These are phyloP conservation scores for Umbellularia californica DNA, from an alignment of 164 flowering plant genomes.

Conservation along the genomic window DNA sequence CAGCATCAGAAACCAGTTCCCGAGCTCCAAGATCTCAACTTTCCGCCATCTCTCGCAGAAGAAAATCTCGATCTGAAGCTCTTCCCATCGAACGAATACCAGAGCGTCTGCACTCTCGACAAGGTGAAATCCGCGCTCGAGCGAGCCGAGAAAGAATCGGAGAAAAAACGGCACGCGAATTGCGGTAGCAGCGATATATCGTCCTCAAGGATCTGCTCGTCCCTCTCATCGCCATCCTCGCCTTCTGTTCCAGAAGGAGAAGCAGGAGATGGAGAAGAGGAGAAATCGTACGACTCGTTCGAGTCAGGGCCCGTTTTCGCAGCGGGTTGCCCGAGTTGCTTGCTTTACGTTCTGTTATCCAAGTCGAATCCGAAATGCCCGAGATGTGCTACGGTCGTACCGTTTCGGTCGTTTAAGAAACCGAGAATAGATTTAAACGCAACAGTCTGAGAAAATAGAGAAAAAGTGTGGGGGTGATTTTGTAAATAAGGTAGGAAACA, in stretches of 20 bases:
- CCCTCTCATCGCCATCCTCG: constrained; percentile 15
- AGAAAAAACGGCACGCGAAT: constrained; percentile 27
- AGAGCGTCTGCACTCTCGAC: constrained; percentile 85
- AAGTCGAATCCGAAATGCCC: constrained; percentile 68
- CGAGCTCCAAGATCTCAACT: constrained; percentile 48
- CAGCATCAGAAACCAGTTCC: constrained; percentile 13
- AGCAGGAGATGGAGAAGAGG: constrained; percentile 10
- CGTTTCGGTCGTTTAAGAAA: constrained; percentile 47
- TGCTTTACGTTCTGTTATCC: constrained; percentile 64
- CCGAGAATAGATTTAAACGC: constrained; percentile 66
- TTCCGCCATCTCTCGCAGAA: constrained; percentile 20
- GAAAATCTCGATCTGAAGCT: constrained; percentile 54
- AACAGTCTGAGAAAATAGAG: background rate
- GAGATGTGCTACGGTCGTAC: constrained; percentile 49
- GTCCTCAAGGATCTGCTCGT: constrained; percentile 11
- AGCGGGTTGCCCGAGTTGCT: constrained; percentile 67
- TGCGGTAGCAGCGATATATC: constrained; percentile 7
- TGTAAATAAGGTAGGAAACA: background rate
- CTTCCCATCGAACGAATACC: constrained; percentile 35
- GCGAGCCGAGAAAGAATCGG: constrained; percentile 46
- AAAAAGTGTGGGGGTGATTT: background rate
- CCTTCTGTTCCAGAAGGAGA: constrained; percentile 25
- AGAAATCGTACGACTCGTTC: background rate
- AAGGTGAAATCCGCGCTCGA: constrained; percentile 87
- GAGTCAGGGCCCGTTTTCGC: constrained; percentile 30